Percentiles rank a stretch among this genome's conserved stretches.
phyloP scores from a whole-genome alignment of 148 eudicot species.

The Persicaria tinctoria region DNA sequence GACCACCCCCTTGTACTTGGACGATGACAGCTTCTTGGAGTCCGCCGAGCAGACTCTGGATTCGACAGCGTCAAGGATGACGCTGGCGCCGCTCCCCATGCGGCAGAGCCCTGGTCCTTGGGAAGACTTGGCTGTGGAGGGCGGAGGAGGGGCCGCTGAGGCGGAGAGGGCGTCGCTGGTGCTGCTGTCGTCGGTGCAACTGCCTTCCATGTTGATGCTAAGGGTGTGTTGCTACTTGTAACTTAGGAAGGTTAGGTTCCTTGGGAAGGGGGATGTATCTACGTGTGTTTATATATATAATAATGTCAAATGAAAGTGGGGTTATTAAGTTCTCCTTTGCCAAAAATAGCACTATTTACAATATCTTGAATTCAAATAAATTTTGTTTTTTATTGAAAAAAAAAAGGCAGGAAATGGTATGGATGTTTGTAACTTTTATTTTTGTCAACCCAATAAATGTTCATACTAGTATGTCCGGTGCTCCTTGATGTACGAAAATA shows the following conservation, averaged over 20 bases:
- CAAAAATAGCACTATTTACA: no score
- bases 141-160: neutral
- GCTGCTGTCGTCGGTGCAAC: slow-evolving; percentile 51
- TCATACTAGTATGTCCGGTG: no score
- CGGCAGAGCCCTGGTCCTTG: slow-evolving; percentile 8
- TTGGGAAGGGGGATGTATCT: neutral
- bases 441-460: no score
- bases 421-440: no score
- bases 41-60: neutral
- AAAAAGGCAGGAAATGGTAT: no score
- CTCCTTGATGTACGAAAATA: no score
- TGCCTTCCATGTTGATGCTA: slow-evolving; percentile 26
- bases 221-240: neutral
- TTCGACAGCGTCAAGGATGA: slow-evolving; percentile 3
- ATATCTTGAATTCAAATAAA: no score
- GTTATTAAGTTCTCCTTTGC: neutral
- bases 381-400: no score
- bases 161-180: slow-evolving; percentile 25
- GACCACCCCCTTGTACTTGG: slow-evolving; percentile 35
- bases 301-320: neutral
- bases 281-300: neutral
- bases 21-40: slow-evolving; percentile 7
- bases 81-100: slow-evolving; percentile 18
- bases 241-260: neutral
- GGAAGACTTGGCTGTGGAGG: neutral